Evolutionary conservation across 2,329 filamentous ascomycete species (phyloP), one percentile per base, ranked within the genome.

Genomic region (Alternaria hordeiaustralica): DNA sequence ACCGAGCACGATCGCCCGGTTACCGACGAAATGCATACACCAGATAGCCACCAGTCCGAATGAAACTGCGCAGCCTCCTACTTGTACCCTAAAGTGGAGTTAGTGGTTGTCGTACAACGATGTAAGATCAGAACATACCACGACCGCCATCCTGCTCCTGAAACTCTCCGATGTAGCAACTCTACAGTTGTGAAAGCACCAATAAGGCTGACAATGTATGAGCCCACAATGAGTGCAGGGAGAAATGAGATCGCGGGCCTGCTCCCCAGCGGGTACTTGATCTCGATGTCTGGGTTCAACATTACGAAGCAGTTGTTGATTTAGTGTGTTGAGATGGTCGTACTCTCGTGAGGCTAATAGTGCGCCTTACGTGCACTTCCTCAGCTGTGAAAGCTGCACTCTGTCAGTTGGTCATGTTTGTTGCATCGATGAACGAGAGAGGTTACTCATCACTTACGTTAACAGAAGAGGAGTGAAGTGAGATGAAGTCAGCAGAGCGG

Each of bases 151-250:
- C 75, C 75, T 47, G 64, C 64, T 58, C 86, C 86, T 3, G 90
- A 89, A 1, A 91, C 93, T 69, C 92, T 85, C 62, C 92, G 84
- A 75, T 96, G 92, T 55, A 97, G 88, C 62, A 97, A 82, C 78
- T 97, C 94, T 30, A 97, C 84, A 0, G 93, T 94, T 4, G 93
- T 93, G 55, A 88, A 86, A 53, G 92, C 90, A 65, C 94, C 94
- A 67, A 92, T 83, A 66, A 92, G 88, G 74, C 93, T 96, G 68
- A 90, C 84, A 46, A 91, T 80, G 71, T 87, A 91, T 2, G 89
- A 90, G 21, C 74, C 69, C n/a, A 78, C 71, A 18, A 78, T 75
- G 86, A 92, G 53, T 28, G 74, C 75, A 5, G 74, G 71, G 1
- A 78, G 70, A 58, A 83, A 84, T 13, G 79, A 79, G 61, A 83